These are phyloP conservation scores for Orbilia quercus DNA, from an alignment of 2,329 filamentous ascomycete species.

Conservation along the genomic window DNA sequence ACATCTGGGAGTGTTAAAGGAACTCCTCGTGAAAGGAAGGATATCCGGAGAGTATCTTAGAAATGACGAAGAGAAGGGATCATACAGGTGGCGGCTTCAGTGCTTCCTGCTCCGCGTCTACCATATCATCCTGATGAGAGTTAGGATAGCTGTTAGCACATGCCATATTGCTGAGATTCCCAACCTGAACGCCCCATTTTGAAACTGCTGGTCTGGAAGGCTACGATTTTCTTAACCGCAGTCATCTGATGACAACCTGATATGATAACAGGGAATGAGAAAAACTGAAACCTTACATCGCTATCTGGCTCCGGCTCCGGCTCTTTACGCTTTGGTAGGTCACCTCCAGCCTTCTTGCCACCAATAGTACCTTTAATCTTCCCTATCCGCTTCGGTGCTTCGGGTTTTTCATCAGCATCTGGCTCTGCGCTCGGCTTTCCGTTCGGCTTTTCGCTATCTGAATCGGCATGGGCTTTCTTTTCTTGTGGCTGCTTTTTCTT, in stretches of 20 bases:
- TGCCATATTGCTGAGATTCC: slow-evolving; percentile 6
- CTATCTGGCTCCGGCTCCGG: slow-evolving; percentile 48
- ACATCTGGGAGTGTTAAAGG: slow-evolving; percentile 6
- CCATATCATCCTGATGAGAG: slow-evolving; percentile 52
- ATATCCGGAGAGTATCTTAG: not conserved
- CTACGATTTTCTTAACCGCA: not conserved
- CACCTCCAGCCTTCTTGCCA: slow-evolving; percentile 26
- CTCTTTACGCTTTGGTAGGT: slow-evolving; percentile 43
- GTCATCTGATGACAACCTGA: slow-evolving; percentile 7
- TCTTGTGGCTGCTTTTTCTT: slow-evolving; percentile 21
- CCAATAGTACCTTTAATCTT: slow-evolving; percentile 56
- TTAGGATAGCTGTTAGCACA: slow-evolving; percentile 32
- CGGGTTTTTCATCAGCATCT: slow-evolving; percentile 18
- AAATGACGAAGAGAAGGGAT: slow-evolving; percentile 17
- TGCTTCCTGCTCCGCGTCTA: slow-evolving; percentile 46
- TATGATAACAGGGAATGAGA: slow-evolving; percentile 23
- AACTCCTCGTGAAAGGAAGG: slow-evolving; percentile 1
- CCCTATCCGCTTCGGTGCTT: slow-evolving; percentile 33
- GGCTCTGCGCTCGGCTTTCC: not conserved
- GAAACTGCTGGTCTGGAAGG: not conserved
- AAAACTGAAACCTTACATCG: slow-evolving; percentile 46
- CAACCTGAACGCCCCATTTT: slow-evolving; percentile 3
- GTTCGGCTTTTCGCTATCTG: slow-evolving; percentile 1
- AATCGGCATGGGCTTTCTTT: slow-evolving; percentile 1
- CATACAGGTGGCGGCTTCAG: slow-evolving; percentile 53